Evolutionary conservation across 75 land plant species (phyloP), one percentile per base, ranked within the genome.

Genomic region (Adiantum capillusveneris): DNA sequence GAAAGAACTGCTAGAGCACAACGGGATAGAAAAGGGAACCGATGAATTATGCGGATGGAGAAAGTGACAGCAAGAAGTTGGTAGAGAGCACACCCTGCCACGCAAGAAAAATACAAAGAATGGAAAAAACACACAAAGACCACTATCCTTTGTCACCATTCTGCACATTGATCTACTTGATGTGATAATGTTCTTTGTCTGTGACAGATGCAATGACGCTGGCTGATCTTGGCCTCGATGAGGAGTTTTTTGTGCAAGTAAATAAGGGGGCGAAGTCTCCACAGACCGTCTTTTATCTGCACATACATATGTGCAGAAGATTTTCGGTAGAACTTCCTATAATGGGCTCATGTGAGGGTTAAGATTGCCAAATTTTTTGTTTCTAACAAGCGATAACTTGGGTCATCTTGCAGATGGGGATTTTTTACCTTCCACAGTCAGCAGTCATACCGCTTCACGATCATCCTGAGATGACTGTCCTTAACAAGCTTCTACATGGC

Each of bases 361-460:
- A 9, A 34, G 37, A 34, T 34, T 34, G 7, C 37, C 52, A 25
- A 5, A 3, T 50, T 50, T 50, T 50, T 25, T 43, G 12, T 17
- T 43, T n/a, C n/a, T n/a, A n/a, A n/a, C n/a, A n/a, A n/a, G n/a
- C n/a, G n/a, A n/a, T n/a, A n/a, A n/a, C n/a, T n/a, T 55, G 11
- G 3, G 13, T n/a, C n/a, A 25, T 25, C 7, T 5, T 31, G 34
- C 42, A 64, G 66, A 65, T 65, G 5, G 59, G 71, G 41, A 54
- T 69, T 19, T 69, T 69, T 65, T 64, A 37, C 22, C 29, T 63
- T 25, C 69, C 70, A 11, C 25, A 26, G 30, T 65, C 69, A 16
- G 68, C 69, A 18, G 70, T 68, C 30, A 68, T 68, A 17, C 70
- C 70, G 21, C 71, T 63, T 41, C 70, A 68, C 21, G 66, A 68